Conservation (phyloP, 1,284 basidiomycete genomes). For the Ceratobasidium sp. region DNA sequence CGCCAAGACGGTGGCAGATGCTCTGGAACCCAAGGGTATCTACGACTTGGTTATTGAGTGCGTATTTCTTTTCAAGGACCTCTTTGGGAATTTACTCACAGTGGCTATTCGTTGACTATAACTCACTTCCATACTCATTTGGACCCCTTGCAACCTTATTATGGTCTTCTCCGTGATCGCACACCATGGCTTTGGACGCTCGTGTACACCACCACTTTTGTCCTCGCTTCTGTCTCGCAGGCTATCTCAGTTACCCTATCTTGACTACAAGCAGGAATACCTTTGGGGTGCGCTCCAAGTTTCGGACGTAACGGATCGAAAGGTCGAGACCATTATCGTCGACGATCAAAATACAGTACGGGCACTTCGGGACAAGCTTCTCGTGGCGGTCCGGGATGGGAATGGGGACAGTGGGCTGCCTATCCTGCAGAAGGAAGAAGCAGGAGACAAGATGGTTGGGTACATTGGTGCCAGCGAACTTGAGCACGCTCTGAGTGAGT, state of each 20-base stretch:
- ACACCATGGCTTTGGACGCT: background rate
- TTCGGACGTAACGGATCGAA: conserved; percentile 73
- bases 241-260: conserved; percentile 83
- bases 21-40: conserved; percentile 92
- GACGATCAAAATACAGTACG: conserved; percentile 77
- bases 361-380: conserved; percentile 73
- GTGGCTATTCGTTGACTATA: too few species aligned
- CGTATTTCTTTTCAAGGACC: conserved; percentile 47
- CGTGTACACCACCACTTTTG: background rate
- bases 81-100: background rate
- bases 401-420: conserved; percentile 91
- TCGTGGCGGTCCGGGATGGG: conserved; percentile 66
- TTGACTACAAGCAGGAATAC: conserved; percentile 90
- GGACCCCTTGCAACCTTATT: background rate
- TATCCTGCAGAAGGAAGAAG: conserved; percentile 65
- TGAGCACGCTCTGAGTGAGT: conserved; percentile 89
- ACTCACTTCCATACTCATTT: background rate
- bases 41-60: conserved; percentile 95
- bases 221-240: conserved; percentile 52
- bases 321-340: conserved; percentile 72
- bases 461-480: conserved; percentile 94
- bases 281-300: conserved; percentile 83
- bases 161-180: background rate
- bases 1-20: conserved; percentile 93
- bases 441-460: conserved; percentile 79